Base-by-base conservation (phyloP, 495 filamentous ascomycete genomes). In the Lasiosphaeria hispida region DNA sequence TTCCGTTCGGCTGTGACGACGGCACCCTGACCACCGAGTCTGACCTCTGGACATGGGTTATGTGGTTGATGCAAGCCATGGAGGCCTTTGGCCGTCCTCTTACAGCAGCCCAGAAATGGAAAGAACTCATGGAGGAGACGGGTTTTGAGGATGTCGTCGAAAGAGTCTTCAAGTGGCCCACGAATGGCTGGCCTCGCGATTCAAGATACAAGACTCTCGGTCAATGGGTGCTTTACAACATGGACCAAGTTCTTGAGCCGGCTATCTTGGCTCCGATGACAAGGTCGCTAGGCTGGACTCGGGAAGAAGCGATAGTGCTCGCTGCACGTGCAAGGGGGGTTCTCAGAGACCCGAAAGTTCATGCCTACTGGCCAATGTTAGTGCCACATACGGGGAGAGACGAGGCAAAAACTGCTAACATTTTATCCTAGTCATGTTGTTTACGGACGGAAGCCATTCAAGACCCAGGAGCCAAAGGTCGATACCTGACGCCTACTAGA, bases 91-190 rank as follows among this genome's bases (percentile, higher is more conserved):
- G 43, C 1, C 57, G 63, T 3, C 52, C 48, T 58, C 18, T 48
- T 30, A 17, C 64, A 58, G 11, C 72, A 63, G 75, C 75, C 10
- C 37, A 58, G 10, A n/a, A 65, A 7, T 68, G 69, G 48, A 66
- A 78, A 56, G 56, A 65, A 2, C 66, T 66, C 42, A 69, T 85
- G 62, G 74, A 76, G 43, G 74, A 77, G 6, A 72, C 71, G 5
- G 83, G 84, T 0, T 87, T 83, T 58, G 64, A 74, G 4, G 77
- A 83, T 49, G 75, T 84, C 14, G 58, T 50, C 6, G 76, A 82
- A 55, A 67, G 68, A 11, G 44, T 48, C 45, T 61, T 59, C 57
- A 64, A 60, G 18, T 65, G 63, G 63, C 80, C 81, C 0, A 77
- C 75, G 61, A 79, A 77, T 55, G 69, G 71, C 14, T 84, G 81